Percentiles rank a stretch among this genome's conserved stretches.
Conservation (phyloP, 805 yeast genomes). For the Kodamaea restingae region DNA sequence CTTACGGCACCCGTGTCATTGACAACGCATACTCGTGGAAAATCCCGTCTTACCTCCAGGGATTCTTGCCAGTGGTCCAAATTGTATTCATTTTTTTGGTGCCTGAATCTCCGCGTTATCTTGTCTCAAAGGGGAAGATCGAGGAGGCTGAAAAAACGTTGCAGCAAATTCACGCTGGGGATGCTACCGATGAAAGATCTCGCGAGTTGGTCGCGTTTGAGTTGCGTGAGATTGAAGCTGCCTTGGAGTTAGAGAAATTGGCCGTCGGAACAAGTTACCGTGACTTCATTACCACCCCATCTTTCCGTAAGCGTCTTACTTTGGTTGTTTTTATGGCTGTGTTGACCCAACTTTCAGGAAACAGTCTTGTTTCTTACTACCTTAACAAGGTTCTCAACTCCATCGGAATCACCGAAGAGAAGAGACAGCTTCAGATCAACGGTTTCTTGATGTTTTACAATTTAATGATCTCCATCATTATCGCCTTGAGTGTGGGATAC, state of each 20-base stretch:
- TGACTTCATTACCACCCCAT: conserved; percentile 36
- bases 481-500: conserved; percentile 16
- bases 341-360: conserved; percentile 48
- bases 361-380: conserved; percentile 50
- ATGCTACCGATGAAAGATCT: conserved; percentile 18
- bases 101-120: conserved; percentile 39
- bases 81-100: conserved; percentile 29
- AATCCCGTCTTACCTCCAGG: conserved; percentile 52
- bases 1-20: conserved; percentile 42
- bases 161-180: conserved; percentile 38
- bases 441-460: conserved; percentile 49
- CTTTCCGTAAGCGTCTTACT: conserved; percentile 40
- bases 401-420: conserved; percentile 49
- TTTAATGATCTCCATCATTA: conserved; percentile 26
- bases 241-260: conserved; percentile 36
- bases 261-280: conserved; percentile 30
- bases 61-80: conserved; percentile 43
- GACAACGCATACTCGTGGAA: conserved; percentile 45
- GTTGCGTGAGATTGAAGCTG: conserved; percentile 21
- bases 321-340: conserved; percentile 30
- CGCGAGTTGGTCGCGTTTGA: conserved; percentile 18
- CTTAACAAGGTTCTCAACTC: conserved; percentile 46
- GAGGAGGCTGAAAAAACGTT: conserved; percentile 29
- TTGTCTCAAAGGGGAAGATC: conserved; percentile 20
- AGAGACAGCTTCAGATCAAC: conserved; percentile 45